Evolutionary conservation across 345 rosid species (phyloP), one percentile per base, ranked within the genome.

Genomic region (Trapa incisa): DNA sequence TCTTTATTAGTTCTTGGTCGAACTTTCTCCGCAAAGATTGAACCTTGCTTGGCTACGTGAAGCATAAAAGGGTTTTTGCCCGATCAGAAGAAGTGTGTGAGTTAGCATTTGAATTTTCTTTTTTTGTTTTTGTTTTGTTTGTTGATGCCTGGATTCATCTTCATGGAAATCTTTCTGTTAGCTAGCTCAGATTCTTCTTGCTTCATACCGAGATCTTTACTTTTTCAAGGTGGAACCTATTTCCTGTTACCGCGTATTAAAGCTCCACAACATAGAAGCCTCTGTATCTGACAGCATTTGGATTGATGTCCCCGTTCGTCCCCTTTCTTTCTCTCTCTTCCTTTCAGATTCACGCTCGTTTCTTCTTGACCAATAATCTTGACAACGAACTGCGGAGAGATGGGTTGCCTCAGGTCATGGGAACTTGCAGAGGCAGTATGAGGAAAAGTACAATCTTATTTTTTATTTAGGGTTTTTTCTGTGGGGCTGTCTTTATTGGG

Each of bases 401-500:
- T 74, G 75, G 79, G 77, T 87, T 85, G 75, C 93, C 87, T 83
- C 68, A 68, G 84, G 80, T 85, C 86, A 82, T 76, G 88, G 93
- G 80, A 80, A 80, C 79, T 71, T 66, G 61, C 61, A 57, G 37
- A 71, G 67, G 66, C 65, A 70, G 68, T 72, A 66, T 61, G 75
- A 65, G 75, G 75, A 78, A 75, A 79, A 72, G 73, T 52, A 64
- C 62, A 12, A 66, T 33, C 47, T 68, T 57, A 36, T 73, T 77
- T 78, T 81, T 61, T 73, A 70, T 81, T 61, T 73, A 70, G 72
- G 78, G 74, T 78, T 86, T 69, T 81, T 52, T 36, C 7, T 45
- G 52, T 67, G 80, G 73, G 68, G 65, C 43, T 38, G 70, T 75
- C 63, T 74, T 82, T 78, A 76, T 69, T 71, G 74, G 79, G 64